Evolutionary conservation across 2,329 filamentous ascomycete species (phyloP).

Genomic region (Beauveria brongniartii): DNA sequence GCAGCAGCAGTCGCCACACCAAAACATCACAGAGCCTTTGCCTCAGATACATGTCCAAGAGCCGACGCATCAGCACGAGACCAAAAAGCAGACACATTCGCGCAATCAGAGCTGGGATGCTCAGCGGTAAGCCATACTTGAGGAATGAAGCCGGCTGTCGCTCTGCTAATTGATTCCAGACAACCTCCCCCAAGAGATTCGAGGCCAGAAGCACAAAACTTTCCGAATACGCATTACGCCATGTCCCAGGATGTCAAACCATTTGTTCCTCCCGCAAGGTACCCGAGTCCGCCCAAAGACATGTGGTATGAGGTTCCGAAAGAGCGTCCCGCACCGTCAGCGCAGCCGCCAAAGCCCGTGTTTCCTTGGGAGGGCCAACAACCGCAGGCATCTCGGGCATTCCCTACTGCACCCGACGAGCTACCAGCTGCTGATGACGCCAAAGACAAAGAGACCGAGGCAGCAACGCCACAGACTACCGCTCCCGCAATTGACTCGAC

Average conservation of each 20-base stretch:
- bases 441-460: neutral
- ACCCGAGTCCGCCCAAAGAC: constrained; percentile 75
- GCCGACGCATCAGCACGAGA: constrained; percentile 15
- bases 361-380: constrained; percentile 84
- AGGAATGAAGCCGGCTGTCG: neutral
- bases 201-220: constrained; percentile 76
- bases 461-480: constrained; percentile 16
- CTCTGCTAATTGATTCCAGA: constrained; percentile 30
- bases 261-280: constrained; percentile 68
- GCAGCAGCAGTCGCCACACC: neutral
- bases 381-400: constrained; percentile 56
- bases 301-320: constrained; percentile 84
- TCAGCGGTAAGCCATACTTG: constrained; percentile 36
- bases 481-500: neutral
- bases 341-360: constrained; percentile 56
- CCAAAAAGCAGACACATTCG: constrained; percentile 17
- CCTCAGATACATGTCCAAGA: no score
- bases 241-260: constrained; percentile 72
- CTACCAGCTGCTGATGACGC: constrained; percentile 16
- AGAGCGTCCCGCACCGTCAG: constrained; percentile 43
- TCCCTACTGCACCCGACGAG: constrained; percentile 26
- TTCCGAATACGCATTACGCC: constrained; percentile 69
- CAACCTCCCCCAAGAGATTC: constrained; percentile 58
- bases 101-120: constrained; percentile 42
- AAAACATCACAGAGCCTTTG: constrained; percentile 9